These are phyloP conservation scores for Geranium brycei DNA, from an alignment of 345 rosid genomes.

Conservation along the genomic window DNA sequence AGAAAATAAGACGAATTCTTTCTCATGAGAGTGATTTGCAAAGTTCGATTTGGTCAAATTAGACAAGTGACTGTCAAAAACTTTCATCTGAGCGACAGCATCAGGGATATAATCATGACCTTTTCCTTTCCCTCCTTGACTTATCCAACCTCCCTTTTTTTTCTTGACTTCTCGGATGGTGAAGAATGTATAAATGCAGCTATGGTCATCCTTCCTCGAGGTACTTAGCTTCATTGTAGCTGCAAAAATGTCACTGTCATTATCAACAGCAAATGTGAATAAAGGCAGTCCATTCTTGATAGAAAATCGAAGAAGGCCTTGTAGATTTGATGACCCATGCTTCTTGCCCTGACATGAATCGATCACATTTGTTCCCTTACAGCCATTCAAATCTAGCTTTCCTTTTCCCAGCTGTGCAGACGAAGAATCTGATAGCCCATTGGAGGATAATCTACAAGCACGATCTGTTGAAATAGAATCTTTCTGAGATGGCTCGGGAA, in stretches of 20 bases:
- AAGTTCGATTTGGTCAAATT: slow-evolving; percentile 13
- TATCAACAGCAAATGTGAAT: slow-evolving; percentile 4
- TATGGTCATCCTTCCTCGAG: slow-evolving; percentile 35
- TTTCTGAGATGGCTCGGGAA: slow-evolving; percentile 2
- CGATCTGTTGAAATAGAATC: not conserved
- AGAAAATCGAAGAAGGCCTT: slow-evolving; percentile 5
- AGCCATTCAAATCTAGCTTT: not conserved
- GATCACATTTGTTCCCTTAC: not conserved
- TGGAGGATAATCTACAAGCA: not conserved
- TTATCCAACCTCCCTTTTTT: slow-evolving; percentile 57
- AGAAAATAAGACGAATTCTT: slow-evolving; percentile 53
- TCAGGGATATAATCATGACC: slow-evolving; percentile 45
- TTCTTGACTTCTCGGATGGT: slow-evolving; percentile 49
- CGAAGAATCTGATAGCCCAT: too few species aligned
- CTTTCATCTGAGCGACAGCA: slow-evolving; percentile 65
- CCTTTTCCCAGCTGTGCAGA: not conserved
- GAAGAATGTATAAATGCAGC: slow-evolving; percentile 55
- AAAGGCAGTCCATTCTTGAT: slow-evolving; percentile 1
- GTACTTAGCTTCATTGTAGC: slow-evolving; percentile 13
- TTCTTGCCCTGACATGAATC: not conserved
- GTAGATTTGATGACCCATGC: not conserved
- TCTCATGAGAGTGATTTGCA: slow-evolving; percentile 19
- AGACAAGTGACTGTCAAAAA: slow-evolving; percentile 33
- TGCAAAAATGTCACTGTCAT: slow-evolving; percentile 2
- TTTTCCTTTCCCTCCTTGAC: slow-evolving; percentile 41